Evolutionary conservation across 352 stramenopile species (phyloP).

Genomic region (Pythium angustatum): DNA sequence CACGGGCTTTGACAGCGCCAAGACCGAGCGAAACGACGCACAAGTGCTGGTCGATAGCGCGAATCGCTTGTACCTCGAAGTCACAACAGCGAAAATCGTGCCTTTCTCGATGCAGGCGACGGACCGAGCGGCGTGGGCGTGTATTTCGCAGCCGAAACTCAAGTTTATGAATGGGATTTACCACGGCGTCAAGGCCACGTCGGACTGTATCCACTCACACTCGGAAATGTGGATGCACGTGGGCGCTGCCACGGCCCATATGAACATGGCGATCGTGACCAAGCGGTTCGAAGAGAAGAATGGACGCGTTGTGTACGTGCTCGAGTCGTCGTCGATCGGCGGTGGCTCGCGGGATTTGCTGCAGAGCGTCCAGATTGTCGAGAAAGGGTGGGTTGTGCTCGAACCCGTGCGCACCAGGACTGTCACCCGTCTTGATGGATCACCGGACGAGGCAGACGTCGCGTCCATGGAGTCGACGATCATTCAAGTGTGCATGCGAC

Average conservation of each 20-base stretch:
- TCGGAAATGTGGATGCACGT: slow-evolving; percentile 40
- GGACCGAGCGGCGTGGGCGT: slow-evolving; percentile 38
- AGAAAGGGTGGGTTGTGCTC: slow-evolving; percentile 46
- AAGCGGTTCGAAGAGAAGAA: slow-evolving; percentile 32
- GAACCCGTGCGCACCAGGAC: slow-evolving; percentile 20
- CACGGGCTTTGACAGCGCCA: slow-evolving; percentile 4
- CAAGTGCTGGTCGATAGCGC: slow-evolving; percentile 31
- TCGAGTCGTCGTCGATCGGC: slow-evolving; percentile 35
- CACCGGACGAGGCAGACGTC: not conserved
- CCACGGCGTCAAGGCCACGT: slow-evolving; percentile 26
- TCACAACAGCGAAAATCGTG: slow-evolving; percentile 45
- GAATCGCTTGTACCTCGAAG: slow-evolving; percentile 35
- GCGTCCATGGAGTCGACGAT: slow-evolving; percentile 34
- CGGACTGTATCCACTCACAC: slow-evolving; percentile 36
- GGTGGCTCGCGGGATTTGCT: slow-evolving; percentile 38
- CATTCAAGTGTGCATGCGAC: slow-evolving; percentile 54
- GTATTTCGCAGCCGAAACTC: slow-evolving; percentile 36
- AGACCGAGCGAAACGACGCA: slow-evolving; percentile 32
- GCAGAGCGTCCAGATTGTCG: slow-evolving; percentile 40
- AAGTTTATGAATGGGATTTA: slow-evolving; percentile 44
- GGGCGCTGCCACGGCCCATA: slow-evolving; percentile 23
- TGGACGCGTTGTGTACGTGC: slow-evolving; percentile 16
- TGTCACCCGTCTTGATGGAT: slow-evolving; percentile 5
- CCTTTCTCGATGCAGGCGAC: slow-evolving; percentile 46
- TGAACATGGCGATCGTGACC: slow-evolving; percentile 43